Base-by-base conservation (phyloP, 208 protist species). In the Acanthamoeba healyi region DNA sequence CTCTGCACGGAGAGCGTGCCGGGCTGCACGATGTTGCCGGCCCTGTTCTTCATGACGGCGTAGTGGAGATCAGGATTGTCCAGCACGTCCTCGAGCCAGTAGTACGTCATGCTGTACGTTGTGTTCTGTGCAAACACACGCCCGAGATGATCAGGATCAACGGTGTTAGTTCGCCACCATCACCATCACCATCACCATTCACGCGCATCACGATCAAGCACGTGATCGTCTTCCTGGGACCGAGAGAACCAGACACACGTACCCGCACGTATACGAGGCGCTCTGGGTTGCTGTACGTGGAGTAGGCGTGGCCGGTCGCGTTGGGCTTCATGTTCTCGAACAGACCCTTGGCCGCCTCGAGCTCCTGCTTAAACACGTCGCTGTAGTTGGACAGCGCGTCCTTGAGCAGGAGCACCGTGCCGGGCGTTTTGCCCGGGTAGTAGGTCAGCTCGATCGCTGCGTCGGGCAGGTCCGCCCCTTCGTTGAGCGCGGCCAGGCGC, bases 71-170 rank as follows among this genome's bases (percentile, higher is more conserved):
- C 29, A 4, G 63, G 36, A n/a, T n/a, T n/a, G 56, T 29, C 56
- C 19, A 24, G 32, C n/a, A 77, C 67, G 67, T 77, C 67, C 67
- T 77, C 67, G 32, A 77, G 29, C 67, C 67, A 77, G 67, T 77
- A 77, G 22, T 77, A 77, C 14, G 67, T 77, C 67, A 77, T 42
- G 36, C 67, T 77, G 36, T 77, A 77, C 67, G 6, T 10, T 36
- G 29, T 77, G 29, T 77, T 36, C 65, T 74, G 65, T 0, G 22
- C 29, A 38, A 17, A 36, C 24, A 70, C 61, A 29, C n/a, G n/a
- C n/a, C n/a, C n/a, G n/a, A n/a, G n/a, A n/a, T n/a, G n/a, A n/a
- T n/a, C n/a, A n/a, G n/a, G n/a, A n/a, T n/a, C n/a, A n/a, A n/a
- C n/a, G n/a, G n/a, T n/a, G n/a, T n/a, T n/a, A n/a, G n/a, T n/a